Conservation (phyloP, 768 basidiomycete genomes). For the Cyclocybe aegerita region DNA sequence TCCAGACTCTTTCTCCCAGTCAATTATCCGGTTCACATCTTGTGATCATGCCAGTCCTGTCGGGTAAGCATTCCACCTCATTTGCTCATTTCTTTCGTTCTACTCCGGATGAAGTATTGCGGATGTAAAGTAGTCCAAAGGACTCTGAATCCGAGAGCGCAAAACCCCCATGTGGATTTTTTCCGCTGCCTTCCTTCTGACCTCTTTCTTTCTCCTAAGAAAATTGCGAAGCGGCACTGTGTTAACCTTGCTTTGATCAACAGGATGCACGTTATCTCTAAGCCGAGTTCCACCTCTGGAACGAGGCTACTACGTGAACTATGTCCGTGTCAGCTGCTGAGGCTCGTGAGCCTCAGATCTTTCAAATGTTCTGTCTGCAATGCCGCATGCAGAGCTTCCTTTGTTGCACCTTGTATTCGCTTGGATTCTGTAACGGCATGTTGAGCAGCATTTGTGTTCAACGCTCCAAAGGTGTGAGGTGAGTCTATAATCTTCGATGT, state of each 20-base stretch:
- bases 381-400: too few species aligned
- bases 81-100: conserved; percentile 6
- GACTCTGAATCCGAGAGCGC: conserved; percentile 29
- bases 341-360: too few species aligned
- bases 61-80: neutral
- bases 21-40: conserved; percentile 4
- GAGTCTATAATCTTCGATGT: too few species aligned
- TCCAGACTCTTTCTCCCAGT: neutral
- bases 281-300: neutral
- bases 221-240: conserved; percentile 7
- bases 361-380: too few species aligned
- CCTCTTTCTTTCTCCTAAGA: conserved; percentile 4
- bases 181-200: conserved; percentile 71
- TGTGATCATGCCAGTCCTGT: neutral
- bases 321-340: too few species aligned
- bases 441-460: too few species aligned
- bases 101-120: conserved; percentile 23
- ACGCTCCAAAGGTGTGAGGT: too few species aligned
- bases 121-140: conserved; percentile 25
- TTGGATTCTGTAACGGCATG: too few species aligned
- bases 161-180: conserved; percentile 49
- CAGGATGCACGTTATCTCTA: neutral
- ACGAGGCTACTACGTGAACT: neutral
- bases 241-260: conserved; percentile 3
- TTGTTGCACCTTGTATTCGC: too few species aligned